Evolutionary conservation across 352 stramenopile genomes (phyloP).

Genomic region (Globisporangium orthogonon): DNA sequence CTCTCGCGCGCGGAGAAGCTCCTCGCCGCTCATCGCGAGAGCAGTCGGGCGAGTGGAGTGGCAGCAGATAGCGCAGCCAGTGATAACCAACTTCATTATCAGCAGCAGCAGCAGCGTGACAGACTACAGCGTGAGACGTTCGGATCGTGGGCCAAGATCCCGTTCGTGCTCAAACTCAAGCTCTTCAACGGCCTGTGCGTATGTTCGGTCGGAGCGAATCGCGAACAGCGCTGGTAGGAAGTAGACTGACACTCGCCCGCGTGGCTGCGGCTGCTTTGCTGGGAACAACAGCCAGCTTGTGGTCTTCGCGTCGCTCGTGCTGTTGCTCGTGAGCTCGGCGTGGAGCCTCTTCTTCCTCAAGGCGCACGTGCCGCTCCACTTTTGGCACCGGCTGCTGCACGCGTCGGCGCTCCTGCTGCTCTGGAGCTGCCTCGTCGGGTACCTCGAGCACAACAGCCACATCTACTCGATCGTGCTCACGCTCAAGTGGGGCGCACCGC

Average conservation of each 20-base stretch:
- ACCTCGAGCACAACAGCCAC: slow-evolving; percentile 81
- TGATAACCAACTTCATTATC: neutral
- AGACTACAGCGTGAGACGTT: slow-evolving; percentile 6
- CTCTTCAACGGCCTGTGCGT: slow-evolving; percentile 72
- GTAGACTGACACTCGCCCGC: slow-evolving; percentile 1
- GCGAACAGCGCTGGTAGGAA: too few relatives aligned
- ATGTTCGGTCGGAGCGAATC: neutral
- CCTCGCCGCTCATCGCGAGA: slow-evolving; percentile 4
- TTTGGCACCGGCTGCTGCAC: slow-evolving; percentile 69
- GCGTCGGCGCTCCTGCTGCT: slow-evolving; percentile 65
- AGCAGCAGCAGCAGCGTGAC: neutral
- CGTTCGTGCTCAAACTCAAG: slow-evolving; percentile 47
- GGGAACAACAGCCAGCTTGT: slow-evolving; percentile 42
- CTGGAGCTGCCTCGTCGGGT: slow-evolving; percentile 81
- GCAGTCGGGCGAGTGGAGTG: too few relatives aligned
- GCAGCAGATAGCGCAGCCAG: neutral
- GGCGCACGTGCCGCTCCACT: slow-evolving; percentile 66
- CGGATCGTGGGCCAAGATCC: slow-evolving; percentile 27
- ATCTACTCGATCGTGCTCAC: slow-evolving; percentile 91
- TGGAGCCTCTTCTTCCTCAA: slow-evolving; percentile 74
- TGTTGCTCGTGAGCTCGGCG: slow-evolving; percentile 53
- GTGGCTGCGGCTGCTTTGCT: neutral
- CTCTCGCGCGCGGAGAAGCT: slow-evolving; percentile 14
- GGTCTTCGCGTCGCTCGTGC: slow-evolving; percentile 36
- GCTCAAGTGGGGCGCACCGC: slow-evolving; percentile 68